Evolutionary conservation across 495 filamentous ascomycete genomes (phyloP).

Genomic region (Penicillium goetzii): DNA sequence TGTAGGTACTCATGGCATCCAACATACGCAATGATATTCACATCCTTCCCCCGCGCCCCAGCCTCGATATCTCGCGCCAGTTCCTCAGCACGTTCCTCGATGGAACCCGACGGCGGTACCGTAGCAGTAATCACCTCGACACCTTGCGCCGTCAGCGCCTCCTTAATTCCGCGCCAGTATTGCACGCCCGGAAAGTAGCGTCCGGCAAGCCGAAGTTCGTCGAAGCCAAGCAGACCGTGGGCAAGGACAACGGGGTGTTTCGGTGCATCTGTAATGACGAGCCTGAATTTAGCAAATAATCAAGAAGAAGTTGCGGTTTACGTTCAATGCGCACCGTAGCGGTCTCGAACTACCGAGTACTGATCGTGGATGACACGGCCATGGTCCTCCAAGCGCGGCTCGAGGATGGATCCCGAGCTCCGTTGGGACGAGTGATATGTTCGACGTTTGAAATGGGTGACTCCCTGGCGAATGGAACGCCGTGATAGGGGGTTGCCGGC

Average conservation of each 20-base stretch:
- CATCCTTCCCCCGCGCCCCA: constrained; percentile 70
- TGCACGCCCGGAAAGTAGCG: constrained; percentile 73
- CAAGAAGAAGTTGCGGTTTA: too few species aligned
- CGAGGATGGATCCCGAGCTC: constrained; percentile 32
- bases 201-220: constrained; percentile 75
- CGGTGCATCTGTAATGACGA: constrained; percentile 51
- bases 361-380: constrained; percentile 76
- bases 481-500: background rate
- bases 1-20: constrained; percentile 3
- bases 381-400: constrained; percentile 64
- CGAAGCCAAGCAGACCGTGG: constrained; percentile 91
- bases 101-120: constrained; percentile 78
- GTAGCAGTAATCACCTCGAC: constrained; percentile 79
- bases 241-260: constrained; percentile 80
- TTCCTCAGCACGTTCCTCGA: constrained; percentile 74
- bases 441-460: constrained; percentile 11
- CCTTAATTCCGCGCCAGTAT: constrained; percentile 91
- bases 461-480: background rate
- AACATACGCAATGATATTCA: constrained; percentile 86
- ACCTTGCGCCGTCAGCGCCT: constrained; percentile 71
- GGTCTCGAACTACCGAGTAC: constrained; percentile 69
- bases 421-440: constrained; percentile 17
- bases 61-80: constrained; percentile 65
- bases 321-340: constrained; percentile 60
- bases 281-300: background rate